Evolutionary conservation across 768 basidiomycete species (phyloP).

Genomic region (Phanerochaete sordida): DNA sequence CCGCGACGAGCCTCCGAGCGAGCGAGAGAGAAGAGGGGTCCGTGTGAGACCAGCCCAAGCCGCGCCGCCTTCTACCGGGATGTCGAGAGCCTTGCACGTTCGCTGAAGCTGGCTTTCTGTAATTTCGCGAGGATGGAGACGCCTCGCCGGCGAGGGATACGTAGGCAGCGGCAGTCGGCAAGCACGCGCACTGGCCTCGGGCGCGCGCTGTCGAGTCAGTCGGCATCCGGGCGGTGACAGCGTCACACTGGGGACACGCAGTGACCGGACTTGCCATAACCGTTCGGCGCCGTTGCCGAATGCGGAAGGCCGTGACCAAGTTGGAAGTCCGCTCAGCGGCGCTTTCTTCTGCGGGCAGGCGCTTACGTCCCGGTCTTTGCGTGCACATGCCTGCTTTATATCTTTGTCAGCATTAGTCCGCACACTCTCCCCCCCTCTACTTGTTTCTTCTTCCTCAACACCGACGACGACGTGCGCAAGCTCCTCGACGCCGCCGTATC

Average conservation of each 20-base stretch:
- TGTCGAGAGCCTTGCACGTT: too few relatives aligned
- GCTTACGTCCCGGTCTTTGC: background rate
- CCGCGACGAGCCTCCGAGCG: too few relatives aligned
- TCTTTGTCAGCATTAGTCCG: constrained; percentile 8
- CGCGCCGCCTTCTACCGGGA: too few relatives aligned
- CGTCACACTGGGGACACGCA: background rate
- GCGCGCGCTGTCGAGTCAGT: constrained; percentile 3
- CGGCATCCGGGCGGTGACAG: background rate
- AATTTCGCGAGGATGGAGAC: too few relatives aligned
- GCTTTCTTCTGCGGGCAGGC: background rate
- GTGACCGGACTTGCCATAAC: background rate
- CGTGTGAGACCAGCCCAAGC: too few relatives aligned
- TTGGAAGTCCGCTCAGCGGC: constrained; percentile 1
- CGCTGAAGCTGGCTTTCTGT: too few relatives aligned
- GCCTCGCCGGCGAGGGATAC: too few relatives aligned
- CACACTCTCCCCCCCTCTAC: background rate
- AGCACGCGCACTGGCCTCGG: background rate
- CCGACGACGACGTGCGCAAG: background rate
- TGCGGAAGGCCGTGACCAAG: background rate
- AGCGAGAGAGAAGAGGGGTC: too few relatives aligned
- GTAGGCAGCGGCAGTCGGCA: constrained; percentile 1
- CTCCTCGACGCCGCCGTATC: background rate
- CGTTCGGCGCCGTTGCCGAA: background rate
- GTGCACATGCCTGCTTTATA: background rate
- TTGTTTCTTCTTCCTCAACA: background rate